Conservation (phyloP, 805 yeast species). For the Hemisphaericaspora nanyangensis region DNA sequence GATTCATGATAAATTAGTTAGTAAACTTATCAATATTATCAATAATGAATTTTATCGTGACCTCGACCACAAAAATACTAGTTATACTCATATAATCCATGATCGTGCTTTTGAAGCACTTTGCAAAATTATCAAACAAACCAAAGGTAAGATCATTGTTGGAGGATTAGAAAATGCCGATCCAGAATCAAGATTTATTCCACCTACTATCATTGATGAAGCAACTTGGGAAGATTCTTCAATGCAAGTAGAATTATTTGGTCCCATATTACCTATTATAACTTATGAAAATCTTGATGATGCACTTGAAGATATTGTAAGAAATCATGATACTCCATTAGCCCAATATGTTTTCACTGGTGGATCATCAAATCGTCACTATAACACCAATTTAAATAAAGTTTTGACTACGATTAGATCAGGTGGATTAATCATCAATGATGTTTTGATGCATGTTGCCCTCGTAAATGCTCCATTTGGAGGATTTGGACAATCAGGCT, state of each 20-base stretch:
- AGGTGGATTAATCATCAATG: conserved; percentile 71
- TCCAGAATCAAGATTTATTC: conserved; percentile 43
- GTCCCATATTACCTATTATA: conserved; percentile 79
- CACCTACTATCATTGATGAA: conserved; percentile 70
- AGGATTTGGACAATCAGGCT: conserved; percentile 83
- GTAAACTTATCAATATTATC: conserved; percentile 35
- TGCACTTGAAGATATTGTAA: conserved; percentile 41
- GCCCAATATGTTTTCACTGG: conserved; percentile 68
- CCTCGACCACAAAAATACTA: conserved; percentile 10
- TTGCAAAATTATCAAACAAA: conserved; percentile 33
- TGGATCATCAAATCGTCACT: conserved; percentile 40
- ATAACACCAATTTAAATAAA: conserved; percentile 38
- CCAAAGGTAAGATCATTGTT: conserved; percentile 51
- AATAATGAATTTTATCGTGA: conserved; percentile 44
- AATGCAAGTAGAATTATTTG: conserved; percentile 78
- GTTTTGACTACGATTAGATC: conserved; percentile 58
- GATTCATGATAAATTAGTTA: conserved; percentile 50
- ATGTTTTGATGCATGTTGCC: conserved; percentile 67
- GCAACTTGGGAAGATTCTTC: conserved; percentile 63
- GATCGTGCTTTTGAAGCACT: conserved; percentile 50
- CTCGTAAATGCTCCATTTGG: conserved; percentile 78
- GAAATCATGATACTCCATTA: conserved; percentile 69
- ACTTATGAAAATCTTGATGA: conserved; percentile 44
- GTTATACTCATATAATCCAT: conserved; percentile 59
- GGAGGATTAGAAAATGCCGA: conserved; percentile 43